Percentiles rank a stretch among this genome's conserved stretches.
Evolutionary conservation across 768 basidiomycete genomes (phyloP).

Genomic region (Pleurotus tuoliensis): DNA sequence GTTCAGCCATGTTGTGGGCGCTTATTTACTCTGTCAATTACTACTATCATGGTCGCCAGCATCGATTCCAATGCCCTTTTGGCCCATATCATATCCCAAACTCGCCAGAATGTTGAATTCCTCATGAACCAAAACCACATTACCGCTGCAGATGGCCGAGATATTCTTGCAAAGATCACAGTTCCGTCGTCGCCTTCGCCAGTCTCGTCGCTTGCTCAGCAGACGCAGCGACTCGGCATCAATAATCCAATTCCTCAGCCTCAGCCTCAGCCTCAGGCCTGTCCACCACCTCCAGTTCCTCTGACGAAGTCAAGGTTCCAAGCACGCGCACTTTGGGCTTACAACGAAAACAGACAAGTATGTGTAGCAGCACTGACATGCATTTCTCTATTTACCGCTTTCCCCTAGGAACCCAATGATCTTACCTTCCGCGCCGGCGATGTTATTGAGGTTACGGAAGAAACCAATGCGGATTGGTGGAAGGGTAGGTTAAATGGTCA

Average conservation of each 20-base stretch:
- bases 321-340: constrained; percentile 59
- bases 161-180: constrained; percentile 44
- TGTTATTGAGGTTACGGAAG: constrained; percentile 65
- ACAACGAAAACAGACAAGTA: constrained; percentile 58
- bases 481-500: constrained; percentile 57
- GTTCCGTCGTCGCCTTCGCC: constrained; percentile 9
- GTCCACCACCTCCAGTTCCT: constrained; percentile 13
- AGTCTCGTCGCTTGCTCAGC: constrained; percentile 11
- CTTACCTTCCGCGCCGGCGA: constrained; percentile 73
- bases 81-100: constrained; percentile 50
- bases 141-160: constrained; percentile 37
- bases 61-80: constrained; percentile 31
- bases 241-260: constrained; percentile 6
- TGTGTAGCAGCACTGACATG: constrained; percentile 8
- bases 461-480: constrained; percentile 88
- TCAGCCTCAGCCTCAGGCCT: constrained; percentile 9
- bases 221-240: constrained; percentile 8
- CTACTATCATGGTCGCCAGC: neutral
- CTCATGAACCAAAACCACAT: constrained; percentile 47
- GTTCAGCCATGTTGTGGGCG: constrained; percentile 1
- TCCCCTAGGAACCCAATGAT: constrained; percentile 61
- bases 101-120: constrained; percentile 53
- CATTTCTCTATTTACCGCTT: neutral
- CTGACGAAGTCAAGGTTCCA: constrained; percentile 25
- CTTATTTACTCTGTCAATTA: neutral